Percentiles rank a stretch among this genome's conserved stretches.
phyloP scores from a whole-genome alignment of 2,329 filamentous ascomycete genomes.

The Amylocarpus encephaloides region DNA sequence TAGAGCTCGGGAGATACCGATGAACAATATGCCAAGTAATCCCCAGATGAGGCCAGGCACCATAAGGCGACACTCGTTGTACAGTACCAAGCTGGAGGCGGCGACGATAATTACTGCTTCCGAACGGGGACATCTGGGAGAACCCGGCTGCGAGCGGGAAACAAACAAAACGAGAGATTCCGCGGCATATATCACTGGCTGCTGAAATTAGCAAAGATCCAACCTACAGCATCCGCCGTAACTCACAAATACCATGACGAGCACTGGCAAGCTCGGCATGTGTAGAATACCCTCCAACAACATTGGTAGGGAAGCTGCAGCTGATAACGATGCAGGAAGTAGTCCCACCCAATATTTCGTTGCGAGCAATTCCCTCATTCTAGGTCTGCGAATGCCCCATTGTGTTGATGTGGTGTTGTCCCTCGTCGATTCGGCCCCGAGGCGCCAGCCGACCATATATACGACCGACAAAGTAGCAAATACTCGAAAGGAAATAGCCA shows the following conservation, averaged over 20 bases:
- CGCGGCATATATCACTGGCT: slow-evolving; percentile 22
- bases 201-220: slow-evolving; percentile 1
- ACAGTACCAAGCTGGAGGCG: slow-evolving; percentile 15
- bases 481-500: slow-evolving; percentile 19
- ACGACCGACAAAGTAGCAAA: slow-evolving; percentile 9
- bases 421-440: slow-evolving; percentile 2
- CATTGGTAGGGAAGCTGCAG: slow-evolving; percentile 22
- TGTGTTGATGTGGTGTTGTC: background rate
- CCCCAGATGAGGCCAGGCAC: slow-evolving; percentile 24
- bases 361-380: slow-evolving; percentile 3
- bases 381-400: slow-evolving; percentile 12
- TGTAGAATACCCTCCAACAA: slow-evolving; percentile 24
- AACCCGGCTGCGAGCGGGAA: slow-evolving; percentile 12
- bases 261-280: slow-evolving; percentile 23
- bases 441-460: slow-evolving; percentile 12
- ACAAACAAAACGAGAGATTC: slow-evolving; percentile 21
- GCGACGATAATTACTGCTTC: slow-evolving; percentile 12
- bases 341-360: slow-evolving; percentile 15
- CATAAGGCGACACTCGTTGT: slow-evolving; percentile 27
- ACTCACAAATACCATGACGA: slow-evolving; percentile 28
- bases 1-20: slow-evolving; percentile 19
- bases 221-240: background rate
- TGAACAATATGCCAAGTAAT: slow-evolving; percentile 13
- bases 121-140: slow-evolving; percentile 12
- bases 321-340: slow-evolving; percentile 18